Evolutionary conservation across 2,329 filamentous ascomycete species (phyloP), one percentile per base, ranked within the genome.

Genomic region (Curvularia hawaiiensis): DNA sequence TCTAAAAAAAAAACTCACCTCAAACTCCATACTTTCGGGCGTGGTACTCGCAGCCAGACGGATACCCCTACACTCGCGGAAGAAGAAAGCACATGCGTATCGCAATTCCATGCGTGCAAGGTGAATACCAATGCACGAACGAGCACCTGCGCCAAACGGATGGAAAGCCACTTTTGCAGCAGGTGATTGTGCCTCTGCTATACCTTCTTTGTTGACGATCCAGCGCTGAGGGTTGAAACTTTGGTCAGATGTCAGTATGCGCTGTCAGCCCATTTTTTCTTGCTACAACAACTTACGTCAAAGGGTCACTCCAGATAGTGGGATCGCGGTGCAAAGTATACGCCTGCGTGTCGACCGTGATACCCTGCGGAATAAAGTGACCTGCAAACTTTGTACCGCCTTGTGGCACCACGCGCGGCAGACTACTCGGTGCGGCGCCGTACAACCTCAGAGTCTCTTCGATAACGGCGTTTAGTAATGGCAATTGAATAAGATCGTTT

Each of bases 51-150:
- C 50, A 0, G 65, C 68, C 39, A 78, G 48, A 35, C 59, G 59
- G 2, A 74, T 58, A 0, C 73, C 72, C 28, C 54, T 63, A 59
- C 80, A 84, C 31, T 80, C 72, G 0, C 78, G 75, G 66, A 86
- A 85, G 69, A 88, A 84, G 5, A 79, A 73, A 0, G 83, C 81
- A 0, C 80, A 76, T 0, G 78, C 82, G 35, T 84, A 78, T 9
- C 84, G 77, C 30, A 87, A 65, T 64, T 87, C 84, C 72, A 84
- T 84, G 22, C 77, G 75, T 0, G 89, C 88, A 61, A 91, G 84
- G 64, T 91, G 88, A 6, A 86, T 84, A 0, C 88, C 89, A 5
- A 91, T 79, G 63, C 89, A 91, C 74, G 88, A 88, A 24, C 88
- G 79, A 0, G 88, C 85, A 0, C 89, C 89, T 18, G 84, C 88